phyloP scores from a whole-genome alignment of 345 rosid genomes.

The Litchi chinensis region DNA sequence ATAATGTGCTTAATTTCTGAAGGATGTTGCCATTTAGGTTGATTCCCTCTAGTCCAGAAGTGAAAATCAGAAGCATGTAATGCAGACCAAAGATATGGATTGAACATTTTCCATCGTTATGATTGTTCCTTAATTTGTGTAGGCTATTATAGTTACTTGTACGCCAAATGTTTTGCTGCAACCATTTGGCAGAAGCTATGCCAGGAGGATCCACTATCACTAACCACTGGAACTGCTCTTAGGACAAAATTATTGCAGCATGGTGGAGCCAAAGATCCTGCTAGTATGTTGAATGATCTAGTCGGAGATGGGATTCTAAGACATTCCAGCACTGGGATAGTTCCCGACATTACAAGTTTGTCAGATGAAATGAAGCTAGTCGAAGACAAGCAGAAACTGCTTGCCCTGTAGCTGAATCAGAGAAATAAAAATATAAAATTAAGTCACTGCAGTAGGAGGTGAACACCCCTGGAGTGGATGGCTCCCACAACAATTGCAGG shows the following conservation, averaged over 20 bases:
- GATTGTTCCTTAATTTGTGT: constrained; percentile 9
- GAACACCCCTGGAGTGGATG: background rate
- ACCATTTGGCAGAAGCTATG: constrained; percentile 85
- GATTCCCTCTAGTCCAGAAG: background rate
- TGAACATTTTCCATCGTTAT: background rate
- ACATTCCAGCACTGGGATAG: constrained; percentile 50
- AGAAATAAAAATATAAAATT: background rate
- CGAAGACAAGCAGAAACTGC: constrained; percentile 5
- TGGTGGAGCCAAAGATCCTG: constrained; percentile 92
- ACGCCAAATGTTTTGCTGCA: constrained; percentile 86
- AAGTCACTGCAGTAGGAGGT: background rate
- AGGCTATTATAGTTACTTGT: constrained; percentile 88
- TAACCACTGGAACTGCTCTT: constrained; percentile 63
- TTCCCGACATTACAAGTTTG: constrained; percentile 65
- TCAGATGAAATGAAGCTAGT: constrained; percentile 50
- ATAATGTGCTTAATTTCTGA: background rate
- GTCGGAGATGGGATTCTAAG: constrained; percentile 64
- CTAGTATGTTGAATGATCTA: constrained; percentile 64
- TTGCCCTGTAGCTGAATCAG: background rate
- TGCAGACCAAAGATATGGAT: background rate
- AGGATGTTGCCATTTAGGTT: background rate
- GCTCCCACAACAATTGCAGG: background rate
- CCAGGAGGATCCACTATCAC: constrained; percentile 81
- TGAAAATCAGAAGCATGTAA: background rate
- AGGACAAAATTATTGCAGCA: constrained; percentile 69